phyloP scores from a whole-genome alignment of 352 stramenopile species.

The Phytophthora lateralis region DNA sequence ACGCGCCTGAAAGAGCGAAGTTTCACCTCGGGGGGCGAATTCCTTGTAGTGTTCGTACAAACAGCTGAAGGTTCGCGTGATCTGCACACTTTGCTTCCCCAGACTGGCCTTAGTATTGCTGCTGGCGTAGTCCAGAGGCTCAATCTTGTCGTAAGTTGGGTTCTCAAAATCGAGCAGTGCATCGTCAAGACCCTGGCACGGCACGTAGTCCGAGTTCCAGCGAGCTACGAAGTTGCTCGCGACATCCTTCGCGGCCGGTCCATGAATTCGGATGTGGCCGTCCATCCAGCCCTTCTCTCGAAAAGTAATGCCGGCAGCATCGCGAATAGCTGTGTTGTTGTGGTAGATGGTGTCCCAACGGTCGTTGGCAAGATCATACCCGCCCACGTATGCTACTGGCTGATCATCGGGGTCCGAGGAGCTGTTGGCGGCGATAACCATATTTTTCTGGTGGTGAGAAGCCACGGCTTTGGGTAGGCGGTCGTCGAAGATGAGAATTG shows the following conservation, averaged over 20 bases:
- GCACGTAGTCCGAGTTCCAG: conserved; percentile 49
- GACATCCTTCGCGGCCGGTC: conserved; percentile 50
- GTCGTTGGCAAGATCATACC: conserved; percentile 51
- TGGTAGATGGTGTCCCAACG: conserved; percentile 66
- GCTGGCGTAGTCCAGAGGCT: conserved; percentile 10
- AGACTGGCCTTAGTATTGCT: conserved; percentile 9
- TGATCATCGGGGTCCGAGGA: conserved; percentile 11
- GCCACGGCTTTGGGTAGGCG: conserved; percentile 35
- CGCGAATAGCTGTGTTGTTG: conserved; percentile 44
- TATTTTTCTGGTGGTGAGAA: conserved; percentile 59
- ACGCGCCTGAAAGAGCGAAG: conserved; percentile 45
- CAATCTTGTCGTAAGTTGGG: conserved; percentile 25
- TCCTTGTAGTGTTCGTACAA: conserved; percentile 47
- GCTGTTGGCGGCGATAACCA: conserved; percentile 29
- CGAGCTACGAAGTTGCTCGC: conserved; percentile 53
- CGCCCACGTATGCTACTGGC: conserved; percentile 49
- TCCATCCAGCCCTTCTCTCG: conserved; percentile 61
- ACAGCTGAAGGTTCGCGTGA: conserved; percentile 66
- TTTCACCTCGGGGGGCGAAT: conserved; percentile 53
- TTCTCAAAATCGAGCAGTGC: conserved; percentile 52
- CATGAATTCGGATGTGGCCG: conserved; percentile 45
- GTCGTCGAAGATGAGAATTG: conserved; percentile 55
- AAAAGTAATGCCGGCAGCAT: conserved; percentile 33
- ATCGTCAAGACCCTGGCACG: conserved; percentile 32
- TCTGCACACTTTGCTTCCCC: conserved; percentile 30